Percentiles rank a stretch among this genome's conserved stretches.
Evolutionary conservation across 2,329 filamentous ascomycete species (phyloP).

Genomic region (Diaporthe batatas): DNA sequence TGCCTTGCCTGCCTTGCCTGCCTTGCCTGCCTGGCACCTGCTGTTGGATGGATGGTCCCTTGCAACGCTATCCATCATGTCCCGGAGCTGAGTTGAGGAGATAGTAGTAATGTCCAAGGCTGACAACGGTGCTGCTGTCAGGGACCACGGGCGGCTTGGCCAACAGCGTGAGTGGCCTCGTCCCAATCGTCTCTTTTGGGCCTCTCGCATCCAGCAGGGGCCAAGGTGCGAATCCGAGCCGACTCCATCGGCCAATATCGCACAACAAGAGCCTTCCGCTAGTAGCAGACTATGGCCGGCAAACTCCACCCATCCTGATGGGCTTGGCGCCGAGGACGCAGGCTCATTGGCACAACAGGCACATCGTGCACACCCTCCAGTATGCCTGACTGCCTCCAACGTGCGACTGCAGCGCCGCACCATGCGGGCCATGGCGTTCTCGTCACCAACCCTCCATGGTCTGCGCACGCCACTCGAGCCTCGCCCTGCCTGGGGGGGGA

Average conservation of each 20-base stretch:
- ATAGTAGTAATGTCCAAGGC: not conserved
- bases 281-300: conserved; percentile 10
- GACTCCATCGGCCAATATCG: conserved; percentile 1
- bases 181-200: conserved; percentile 1
- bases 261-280: conserved; percentile 12
- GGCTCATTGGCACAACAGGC: conserved; percentile 3
- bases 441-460: conserved; percentile 20
- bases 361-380: not conserved
- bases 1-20: conserved; percentile 27
- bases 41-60: conserved; percentile 11
- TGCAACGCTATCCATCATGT: conserved; percentile 8
- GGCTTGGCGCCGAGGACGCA: conserved; percentile 6
- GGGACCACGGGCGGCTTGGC: conserved; percentile 29
- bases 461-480: conserved; percentile 16
- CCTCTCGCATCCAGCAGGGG: conserved; percentile 5
- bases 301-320: conserved; percentile 11
- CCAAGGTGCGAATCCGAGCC: conserved; percentile 1
- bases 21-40: not conserved
- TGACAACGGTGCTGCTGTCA: conserved; percentile 20
- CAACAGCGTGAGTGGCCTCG: conserved; percentile 11
- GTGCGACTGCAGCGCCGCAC: conserved; percentile 10
- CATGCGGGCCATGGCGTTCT: conserved; percentile 27
- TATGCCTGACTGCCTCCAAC: conserved; percentile 6
- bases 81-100: not conserved
- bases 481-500: not conserved